phyloP scores from a whole-genome alignment of 768 basidiomycete species.

The Amanita phalloides region DNA sequence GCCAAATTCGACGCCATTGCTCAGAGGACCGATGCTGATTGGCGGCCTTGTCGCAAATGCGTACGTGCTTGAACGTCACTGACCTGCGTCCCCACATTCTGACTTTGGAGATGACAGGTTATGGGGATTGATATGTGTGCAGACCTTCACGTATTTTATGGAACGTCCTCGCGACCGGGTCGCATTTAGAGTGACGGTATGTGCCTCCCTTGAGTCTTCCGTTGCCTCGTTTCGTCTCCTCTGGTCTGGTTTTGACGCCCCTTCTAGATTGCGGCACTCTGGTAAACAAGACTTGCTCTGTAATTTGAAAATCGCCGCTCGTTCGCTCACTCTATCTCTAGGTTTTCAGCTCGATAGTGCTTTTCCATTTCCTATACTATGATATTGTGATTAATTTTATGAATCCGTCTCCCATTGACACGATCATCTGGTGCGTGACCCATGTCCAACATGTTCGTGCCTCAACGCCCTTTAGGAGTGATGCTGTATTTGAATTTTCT shows the following conservation, averaged over 20 bases:
- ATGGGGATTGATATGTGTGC: slow-evolving; percentile 46
- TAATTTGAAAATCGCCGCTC: background rate
- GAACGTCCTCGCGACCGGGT: slow-evolving; percentile 21
- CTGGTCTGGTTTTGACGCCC: background rate
- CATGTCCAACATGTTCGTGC: background rate
- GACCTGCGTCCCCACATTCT: no score
- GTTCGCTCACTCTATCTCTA: slow-evolving; percentile 12
- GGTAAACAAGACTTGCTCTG: background rate
- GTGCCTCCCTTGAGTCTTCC: background rate
- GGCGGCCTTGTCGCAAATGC: slow-evolving; percentile 42
- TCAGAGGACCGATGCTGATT: slow-evolving; percentile 17
- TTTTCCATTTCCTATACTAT: slow-evolving; percentile 44
- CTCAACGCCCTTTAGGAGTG: no score
- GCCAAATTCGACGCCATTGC: slow-evolving; percentile 27
- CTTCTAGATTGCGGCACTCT: background rate
- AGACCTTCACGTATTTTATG: slow-evolving; percentile 41
- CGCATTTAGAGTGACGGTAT: background rate
- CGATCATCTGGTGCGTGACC: slow-evolving; percentile 27
- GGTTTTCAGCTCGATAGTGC: slow-evolving; percentile 42
- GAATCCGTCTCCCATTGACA: slow-evolving; percentile 18
- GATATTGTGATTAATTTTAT: slow-evolving; percentile 48
- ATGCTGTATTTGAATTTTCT: no score
- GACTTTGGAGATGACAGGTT: slow-evolving; percentile 21
- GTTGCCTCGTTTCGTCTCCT: background rate
- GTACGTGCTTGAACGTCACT: slow-evolving; percentile 18